Evolutionary conservation across 345 rosid species (phyloP).

Genomic region (Turnera subulata): DNA sequence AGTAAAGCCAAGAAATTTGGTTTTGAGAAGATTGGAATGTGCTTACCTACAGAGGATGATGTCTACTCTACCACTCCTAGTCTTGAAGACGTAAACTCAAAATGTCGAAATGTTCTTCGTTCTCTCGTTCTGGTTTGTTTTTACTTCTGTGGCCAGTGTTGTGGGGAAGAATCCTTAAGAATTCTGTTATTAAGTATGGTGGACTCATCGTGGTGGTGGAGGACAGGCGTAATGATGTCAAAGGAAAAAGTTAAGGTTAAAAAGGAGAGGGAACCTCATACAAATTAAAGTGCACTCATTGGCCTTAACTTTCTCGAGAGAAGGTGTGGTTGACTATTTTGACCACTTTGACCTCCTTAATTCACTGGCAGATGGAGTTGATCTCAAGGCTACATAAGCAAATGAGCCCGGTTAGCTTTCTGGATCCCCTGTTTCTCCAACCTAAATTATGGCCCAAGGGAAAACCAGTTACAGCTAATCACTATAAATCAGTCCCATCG

Average conservation of each 20-base stretch:
- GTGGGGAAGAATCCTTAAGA: conserved; percentile 17
- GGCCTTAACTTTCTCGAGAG: conserved; percentile 18
- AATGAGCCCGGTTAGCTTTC: neutral
- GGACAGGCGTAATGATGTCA: conserved; percentile 34
- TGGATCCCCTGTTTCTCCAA: neutral
- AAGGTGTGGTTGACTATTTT: conserved; percentile 13
- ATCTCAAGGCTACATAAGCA: neutral
- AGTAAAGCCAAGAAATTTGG: neutral
- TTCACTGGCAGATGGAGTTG: neutral
- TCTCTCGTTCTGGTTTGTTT: conserved; percentile 12
- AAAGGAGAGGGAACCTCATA: conserved; percentile 45
- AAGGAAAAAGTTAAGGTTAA: conserved; percentile 21
- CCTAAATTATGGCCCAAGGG: no score
- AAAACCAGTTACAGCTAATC: no score
- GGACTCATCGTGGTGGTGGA: conserved; percentile 27
- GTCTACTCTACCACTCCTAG: no score
- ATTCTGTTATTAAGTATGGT: conserved; percentile 17
- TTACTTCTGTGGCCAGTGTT: conserved; percentile 5
- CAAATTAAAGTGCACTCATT: conserved; percentile 48
- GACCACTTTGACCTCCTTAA: neutral
- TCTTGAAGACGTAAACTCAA: neutral
- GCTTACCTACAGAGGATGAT: conserved; percentile 17
- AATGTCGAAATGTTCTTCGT: no score
- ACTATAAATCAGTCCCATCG: no score
- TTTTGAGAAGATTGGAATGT: conserved; percentile 7